Base-by-base conservation (phyloP, 495 filamentous ascomycete genomes). In the Penicillium diatomitis region DNA sequence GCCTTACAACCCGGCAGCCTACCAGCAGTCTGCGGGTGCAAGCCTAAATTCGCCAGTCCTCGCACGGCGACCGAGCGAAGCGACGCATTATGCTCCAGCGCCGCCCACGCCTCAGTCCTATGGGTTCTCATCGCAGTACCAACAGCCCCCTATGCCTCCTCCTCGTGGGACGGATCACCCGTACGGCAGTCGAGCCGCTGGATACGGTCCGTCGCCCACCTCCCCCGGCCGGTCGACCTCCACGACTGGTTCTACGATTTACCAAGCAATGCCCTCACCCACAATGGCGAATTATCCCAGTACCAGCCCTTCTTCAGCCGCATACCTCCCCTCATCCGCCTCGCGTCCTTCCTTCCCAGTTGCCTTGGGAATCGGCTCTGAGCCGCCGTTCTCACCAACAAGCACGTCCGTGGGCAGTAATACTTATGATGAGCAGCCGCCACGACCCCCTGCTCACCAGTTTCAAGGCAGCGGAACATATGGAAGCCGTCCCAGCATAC, bases 1-100 rank as follows among this genome's bases (percentile, higher is more conserved):
- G 57, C 81, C 82, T 10, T 89, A 89, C 62, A 85, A 86, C 54
- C 86, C 86, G 4, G 83, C 85, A 11, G 78, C 81, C 27, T 88
- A 84, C 51, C 77, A 80, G 40, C 50, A 69, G 6, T 35, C 67
- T 6, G 55, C 46, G 28, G 53, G 63, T 5, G 44, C 58, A 1
- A 49, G 56, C 12, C 49, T 69, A 30, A 54, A 45, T 12, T 61
- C 70, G 38, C 50, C 62, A 3, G 63, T 52, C 30, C 48, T 68
- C 12, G 55, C 58, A 30, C 62, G 62, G 50, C 63, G 61, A 47
- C 55, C 65, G 41, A 65, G 68, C 51, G 48, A 60, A 47, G 55
- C 47, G 30, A 58, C 58, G n/a, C 63, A 50, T 5, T 70, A 66
- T 36, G 50, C 61, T 33, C 65, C 66, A 6, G 51, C 71, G 32